These are phyloP conservation scores for Domatiomyces catenatus DNA, from an alignment of 2,329 filamentous ascomycete species.

Conservation along the genomic window DNA sequence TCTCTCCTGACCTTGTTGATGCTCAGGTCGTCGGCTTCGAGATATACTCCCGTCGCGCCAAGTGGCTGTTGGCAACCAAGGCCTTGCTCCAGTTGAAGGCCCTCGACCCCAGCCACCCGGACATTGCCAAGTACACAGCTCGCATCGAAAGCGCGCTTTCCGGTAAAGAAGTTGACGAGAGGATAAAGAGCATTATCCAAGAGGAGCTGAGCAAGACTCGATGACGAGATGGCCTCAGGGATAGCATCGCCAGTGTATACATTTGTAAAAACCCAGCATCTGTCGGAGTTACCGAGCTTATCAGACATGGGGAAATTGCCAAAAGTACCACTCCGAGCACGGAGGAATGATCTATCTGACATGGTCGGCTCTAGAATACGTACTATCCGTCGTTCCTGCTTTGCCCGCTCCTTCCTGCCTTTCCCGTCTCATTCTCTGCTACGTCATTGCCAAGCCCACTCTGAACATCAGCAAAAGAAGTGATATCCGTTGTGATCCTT, in stretches of 20 bases:
- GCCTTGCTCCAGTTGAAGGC: conserved; percentile 61
- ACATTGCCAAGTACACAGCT: conserved; percentile 58
- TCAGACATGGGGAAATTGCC: neutral
- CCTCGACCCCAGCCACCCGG: conserved; percentile 54
- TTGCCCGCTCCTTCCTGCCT: neutral
- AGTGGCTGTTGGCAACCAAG: conserved; percentile 73
- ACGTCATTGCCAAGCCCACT: neutral
- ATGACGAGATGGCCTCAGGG: neutral
- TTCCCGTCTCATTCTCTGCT: neutral
- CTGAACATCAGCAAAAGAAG: too few relatives aligned
- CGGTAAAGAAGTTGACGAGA: conserved; percentile 44
- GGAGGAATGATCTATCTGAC: neutral
- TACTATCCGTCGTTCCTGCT: too few relatives aligned
- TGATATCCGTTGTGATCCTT: neutral
- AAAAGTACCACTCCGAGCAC: neutral
- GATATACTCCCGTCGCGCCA: conserved; percentile 74
- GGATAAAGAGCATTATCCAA: conserved; percentile 35
- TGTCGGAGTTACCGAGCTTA: neutral
- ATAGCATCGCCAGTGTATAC: neutral
- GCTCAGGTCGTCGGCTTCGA: conserved; percentile 80
- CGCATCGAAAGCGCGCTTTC: conserved; percentile 52
- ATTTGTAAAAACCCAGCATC: neutral
- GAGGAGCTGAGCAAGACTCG: conserved; percentile 24
- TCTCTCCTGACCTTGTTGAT: conserved; percentile 64
- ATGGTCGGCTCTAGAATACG: neutral